Evolutionary conservation across 352 stramenopile genomes (phyloP), one percentile per base, ranked within the genome.

Genomic region (Phytophthora cactorum): DNA sequence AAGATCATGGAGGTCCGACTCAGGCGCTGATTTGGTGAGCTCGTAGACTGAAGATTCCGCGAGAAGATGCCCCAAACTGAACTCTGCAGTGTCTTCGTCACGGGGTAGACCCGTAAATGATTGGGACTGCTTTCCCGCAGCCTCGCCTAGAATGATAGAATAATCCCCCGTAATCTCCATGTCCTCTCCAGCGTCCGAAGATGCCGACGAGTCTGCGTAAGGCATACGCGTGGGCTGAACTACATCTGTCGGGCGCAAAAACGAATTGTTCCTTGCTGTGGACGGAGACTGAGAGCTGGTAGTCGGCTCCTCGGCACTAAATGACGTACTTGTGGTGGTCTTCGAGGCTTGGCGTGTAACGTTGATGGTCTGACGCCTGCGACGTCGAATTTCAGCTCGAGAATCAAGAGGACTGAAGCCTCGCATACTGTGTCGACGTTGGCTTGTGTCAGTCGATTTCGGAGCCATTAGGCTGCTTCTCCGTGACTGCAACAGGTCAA

Each of bases 121-220:
- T 31, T 10, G 43, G 6, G 29, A 45, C 29, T 46, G 63, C 50
- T 63, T 64, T 57, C n/a, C 34, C 8, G 14, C 46, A 38, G 31
- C 39, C 25, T 61, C 47, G 28, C 10, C 57, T 28, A 76, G 31
- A 7, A 71, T 52, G 8, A 73, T 59, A 4, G 79, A 82, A 59
- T 89, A 93, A 27, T 96, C 88, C 4, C 85, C 88, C 1, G 88
- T 95, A 54, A 96, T 90, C 31, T 96, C 88, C 85, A 96, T 96
- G 51, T 96, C 88, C 54, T 96, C 88, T 3, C 82, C 83, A 45
- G 82, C 81, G 52, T 92, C 86, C 0, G 84, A 93, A 9, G 88
- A 94, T 22, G 80, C 81, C 1, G 87, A 95, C 6, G 87, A 95
- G 41, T 93, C 87, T 12, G 81, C 87, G 38, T 91, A 95, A 43